Conservation (phyloP, 805 yeast genomes). For the Candida endomychidarum region DNA sequence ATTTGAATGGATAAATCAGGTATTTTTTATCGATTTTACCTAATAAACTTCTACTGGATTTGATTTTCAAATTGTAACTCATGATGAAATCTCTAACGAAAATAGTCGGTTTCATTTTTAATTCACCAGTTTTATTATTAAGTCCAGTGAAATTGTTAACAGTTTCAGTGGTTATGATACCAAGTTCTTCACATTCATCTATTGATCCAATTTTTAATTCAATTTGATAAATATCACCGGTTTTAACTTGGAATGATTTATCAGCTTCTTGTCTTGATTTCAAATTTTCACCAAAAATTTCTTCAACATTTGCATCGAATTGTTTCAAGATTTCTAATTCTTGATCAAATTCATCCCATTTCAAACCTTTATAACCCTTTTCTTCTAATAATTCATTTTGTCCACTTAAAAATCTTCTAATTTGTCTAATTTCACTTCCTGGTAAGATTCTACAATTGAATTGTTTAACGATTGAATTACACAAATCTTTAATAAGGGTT, state of each 20-base stretch:
- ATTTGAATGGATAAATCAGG: conserved; percentile 91
- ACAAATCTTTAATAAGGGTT: conserved; percentile 64
- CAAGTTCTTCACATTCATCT: conserved; percentile 52
- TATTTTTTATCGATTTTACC: conserved; percentile 66
- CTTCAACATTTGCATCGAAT: conserved; percentile 10
- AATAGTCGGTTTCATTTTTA: conserved; percentile 66
- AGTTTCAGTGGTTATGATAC: conserved; percentile 66
- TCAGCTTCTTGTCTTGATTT: conserved; percentile 30
- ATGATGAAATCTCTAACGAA: conserved; percentile 87
- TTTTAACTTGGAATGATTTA: conserved; percentile 64
- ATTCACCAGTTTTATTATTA: conserved; percentile 50
- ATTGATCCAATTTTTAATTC: conserved; percentile 81
- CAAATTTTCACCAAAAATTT: conserved; percentile 5
- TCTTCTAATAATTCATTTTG: conserved; percentile 93
- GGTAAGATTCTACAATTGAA: conserved; percentile 88
- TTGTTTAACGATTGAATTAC: conserved; percentile 81
- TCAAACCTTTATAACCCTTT: conserved; percentile 88
- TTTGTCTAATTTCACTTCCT: conserved; percentile 87
- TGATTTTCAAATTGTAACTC: conserved; percentile 71
- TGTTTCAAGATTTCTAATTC: conserved; percentile 55
- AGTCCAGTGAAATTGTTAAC: conserved; percentile 65
- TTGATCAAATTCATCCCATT: conserved; percentile 81
- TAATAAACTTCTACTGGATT: conserved; percentile 69
- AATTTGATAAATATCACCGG: conserved; percentile 85
- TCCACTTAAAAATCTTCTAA: conserved; percentile 92